These are phyloP conservation scores for Conticribra weissflogii DNA, from an alignment of 108 stramenopile genomes.

Conservation along the genomic window DNA sequence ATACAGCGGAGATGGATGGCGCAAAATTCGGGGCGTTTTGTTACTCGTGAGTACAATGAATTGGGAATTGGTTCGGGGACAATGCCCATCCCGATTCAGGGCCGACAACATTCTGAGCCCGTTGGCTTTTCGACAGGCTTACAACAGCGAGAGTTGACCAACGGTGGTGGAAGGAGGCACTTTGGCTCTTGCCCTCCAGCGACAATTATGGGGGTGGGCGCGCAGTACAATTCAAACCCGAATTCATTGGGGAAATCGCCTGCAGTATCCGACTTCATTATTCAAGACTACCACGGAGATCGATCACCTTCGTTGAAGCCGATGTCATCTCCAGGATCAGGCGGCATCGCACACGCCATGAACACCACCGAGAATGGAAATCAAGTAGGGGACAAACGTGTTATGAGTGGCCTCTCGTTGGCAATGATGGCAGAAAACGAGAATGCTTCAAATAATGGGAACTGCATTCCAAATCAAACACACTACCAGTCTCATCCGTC, in stretches of 20 bases:
- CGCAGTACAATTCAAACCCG: not conserved
- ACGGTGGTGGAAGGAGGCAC: not conserved
- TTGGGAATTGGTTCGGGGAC: not conserved
- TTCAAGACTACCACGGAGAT: constrained; percentile 38
- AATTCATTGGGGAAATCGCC: constrained; percentile 3
- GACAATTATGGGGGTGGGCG: not conserved
- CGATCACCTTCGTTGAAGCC: constrained; percentile 19
- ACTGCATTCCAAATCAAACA: not conserved
- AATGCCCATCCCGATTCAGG: not conserved
- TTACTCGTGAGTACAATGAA: not conserved
- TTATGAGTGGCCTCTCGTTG: constrained; percentile 52
- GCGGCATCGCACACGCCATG: not conserved
- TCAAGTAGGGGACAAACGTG: constrained; percentile 18
- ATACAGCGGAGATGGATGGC: not conserved
- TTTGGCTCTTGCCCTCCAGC: constrained; percentile 3
- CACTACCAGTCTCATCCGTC: not conserved
- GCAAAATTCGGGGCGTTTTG: constrained; percentile 19
- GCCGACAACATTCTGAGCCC: not conserved
- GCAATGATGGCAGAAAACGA: constrained; percentile 47
- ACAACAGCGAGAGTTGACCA: not conserved
- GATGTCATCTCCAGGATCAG: not conserved
- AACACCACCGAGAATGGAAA: not conserved
- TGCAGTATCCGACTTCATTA: constrained; percentile 43
- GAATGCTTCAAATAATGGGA: not conserved
- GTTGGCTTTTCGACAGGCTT: not conserved